These are phyloP conservation scores for Suillus spraguei DNA, from an alignment of 768 basidiomycete genomes.

Conservation along the genomic window DNA sequence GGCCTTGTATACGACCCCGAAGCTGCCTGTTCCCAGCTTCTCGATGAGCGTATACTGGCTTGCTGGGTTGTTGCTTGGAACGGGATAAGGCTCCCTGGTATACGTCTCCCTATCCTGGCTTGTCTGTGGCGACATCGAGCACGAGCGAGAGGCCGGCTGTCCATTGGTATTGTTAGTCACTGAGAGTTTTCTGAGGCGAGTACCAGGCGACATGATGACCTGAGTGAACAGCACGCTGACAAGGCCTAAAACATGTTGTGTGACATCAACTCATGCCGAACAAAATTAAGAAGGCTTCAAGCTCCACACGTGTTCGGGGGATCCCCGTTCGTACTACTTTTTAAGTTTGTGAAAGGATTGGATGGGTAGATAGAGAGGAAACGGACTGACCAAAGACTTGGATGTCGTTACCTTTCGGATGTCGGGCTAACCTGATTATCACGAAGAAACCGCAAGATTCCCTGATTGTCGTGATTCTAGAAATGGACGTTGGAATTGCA, in stretches of 20 bases:
- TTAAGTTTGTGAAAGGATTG: slow-evolving; percentile 1
- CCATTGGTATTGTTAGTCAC: slow-evolving; percentile 37
- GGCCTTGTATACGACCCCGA: slow-evolving; percentile 97
- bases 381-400: slow-evolving; percentile 1
- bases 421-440: background rate
- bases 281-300: slow-evolving; percentile 12
- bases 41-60: slow-evolving; percentile 92
- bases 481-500: background rate
- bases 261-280: slow-evolving; percentile 19
- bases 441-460: background rate
- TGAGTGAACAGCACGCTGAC: slow-evolving; percentile 18
- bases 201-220: slow-evolving; percentile 46
- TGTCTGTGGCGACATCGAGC: slow-evolving; percentile 48
- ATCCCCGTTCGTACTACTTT: background rate
- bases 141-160: slow-evolving; percentile 42
- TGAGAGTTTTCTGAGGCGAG: slow-evolving; percentile 41
- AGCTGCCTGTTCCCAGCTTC: slow-evolving; percentile 97
- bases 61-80: slow-evolving; percentile 79
- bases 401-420: background rate
- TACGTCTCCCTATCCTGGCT: slow-evolving; percentile 41
- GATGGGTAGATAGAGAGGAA: slow-evolving; percentile 1
- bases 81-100: slow-evolving; percentile 61
- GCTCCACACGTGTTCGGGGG: slow-evolving; percentile 30
- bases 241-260: slow-evolving; percentile 21
- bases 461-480: background rate